Evolutionary conservation across 2,329 filamentous ascomycete genomes (phyloP), one percentile per base, ranked within the genome.

Genomic region (Verticillium nubilum): DNA sequence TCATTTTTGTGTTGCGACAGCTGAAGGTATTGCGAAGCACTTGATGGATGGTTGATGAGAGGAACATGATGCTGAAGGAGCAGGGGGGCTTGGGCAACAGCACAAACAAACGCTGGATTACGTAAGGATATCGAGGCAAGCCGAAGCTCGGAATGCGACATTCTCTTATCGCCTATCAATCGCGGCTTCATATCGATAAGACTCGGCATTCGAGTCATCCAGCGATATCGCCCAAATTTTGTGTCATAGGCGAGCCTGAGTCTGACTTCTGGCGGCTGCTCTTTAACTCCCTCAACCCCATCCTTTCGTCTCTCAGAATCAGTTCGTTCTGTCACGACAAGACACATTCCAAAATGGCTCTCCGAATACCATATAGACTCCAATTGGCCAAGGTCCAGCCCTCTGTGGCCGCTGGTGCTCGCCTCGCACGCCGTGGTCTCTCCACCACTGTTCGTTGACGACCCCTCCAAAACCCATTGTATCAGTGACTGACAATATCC

Each of bases 291-390:
- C 42, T 26, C 42, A 50, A 50, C 19, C 15, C 15, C 52, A 28
- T 28, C 19, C 25, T 59, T 9, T 13, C 52, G 25, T 28, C 19
- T 15, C 59, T 10, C 42, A 50, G 42, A 23, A 7, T 23, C 19
- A 50, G 2, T 50, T 26, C 10, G 42, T 19, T 50, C 19, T 12
- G 12, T 12, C 10, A 23, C 19, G 42, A 25, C n/a, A n/a, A 3
- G n/a, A 13, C 7, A 50, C 42, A 50, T 12, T 10, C 25, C 42
- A 63, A 59, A 56, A 80, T 80, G 77, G 74, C 76, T 63, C 66
- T 76, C 63, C 74, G 74, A 63, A 62, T 73, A 35, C 68, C 74
- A 29, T 64, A 77, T 52, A 72, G 74, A 66, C 70, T 74, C 61
- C 75, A 73, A 69, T 68, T 74, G 68, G 68, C 69, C 57, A 61